Evolutionary conservation across 345 rosid species (phyloP), one percentile per base, ranked within the genome.

Genomic region (Balakata baccata): DNA sequence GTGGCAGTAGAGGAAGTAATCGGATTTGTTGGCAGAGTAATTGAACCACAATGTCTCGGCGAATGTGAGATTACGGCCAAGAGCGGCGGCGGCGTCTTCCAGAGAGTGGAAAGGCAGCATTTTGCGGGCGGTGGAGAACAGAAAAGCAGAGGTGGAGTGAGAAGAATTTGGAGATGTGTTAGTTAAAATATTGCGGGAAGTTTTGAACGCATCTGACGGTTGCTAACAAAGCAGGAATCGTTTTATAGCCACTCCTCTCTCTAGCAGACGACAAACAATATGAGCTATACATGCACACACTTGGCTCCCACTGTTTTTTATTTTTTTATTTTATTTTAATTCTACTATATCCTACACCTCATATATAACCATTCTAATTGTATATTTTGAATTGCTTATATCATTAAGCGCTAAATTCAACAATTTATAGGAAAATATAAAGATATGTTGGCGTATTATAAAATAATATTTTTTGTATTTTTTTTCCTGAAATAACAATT

Each of bases 1-100:
- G 85, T 94, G 98, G 75, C 97, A 88, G 83, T 80, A 90, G 54
- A 94, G 90, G 76, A 68, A 87, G 87, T 92, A 92, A 82, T 94
- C 94, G 20, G 98, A 92, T 71, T 86, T 92, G 0, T 78, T 71
- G 8, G 88, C 90, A 45, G 98, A 89, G 91, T 94, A 94, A 70
- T 85, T 84, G 85, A 87, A 88, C 98, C 98, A 94, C 9, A 86
- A 37, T 1, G 88, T 84, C 87, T 94, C 98, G 0, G 87, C 77
- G 46, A 59, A 34, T 2, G 97, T 92, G 41, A 94, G 92, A 85
- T 85, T 86, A 79, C 97, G 84, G 75, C 97, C 97, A 0, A 94
- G 76, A 45, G 87, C 87, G 49, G 81, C 68, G 6, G 89, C 82
- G 12, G 97, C 97, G 71, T 87, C 98, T 4, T 81, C 83, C 66